These are phyloP conservation scores for Daldinia eschscholtzii DNA, from an alignment of 2,329 filamentous ascomycete species.

Conservation along the genomic window DNA sequence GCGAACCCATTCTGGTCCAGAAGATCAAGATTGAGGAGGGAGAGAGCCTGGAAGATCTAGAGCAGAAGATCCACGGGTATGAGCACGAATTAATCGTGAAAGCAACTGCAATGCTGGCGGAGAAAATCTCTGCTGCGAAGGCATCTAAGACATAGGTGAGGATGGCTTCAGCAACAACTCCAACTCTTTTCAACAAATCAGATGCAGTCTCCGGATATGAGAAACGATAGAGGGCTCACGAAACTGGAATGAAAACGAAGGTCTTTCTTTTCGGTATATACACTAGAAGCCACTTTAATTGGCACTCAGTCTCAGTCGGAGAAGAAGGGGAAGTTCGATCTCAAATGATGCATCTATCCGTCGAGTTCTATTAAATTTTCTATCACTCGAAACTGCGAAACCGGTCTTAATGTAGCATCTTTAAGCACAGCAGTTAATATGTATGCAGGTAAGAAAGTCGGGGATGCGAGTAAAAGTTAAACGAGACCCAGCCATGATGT, in stretches of 20 bases:
- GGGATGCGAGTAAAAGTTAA: not conserved
- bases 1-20: conserved; percentile 71
- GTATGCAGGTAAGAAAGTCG: not conserved
- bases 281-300: not conserved
- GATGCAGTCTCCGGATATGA: not conserved
- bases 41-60: conserved; percentile 69
- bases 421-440: not conserved
- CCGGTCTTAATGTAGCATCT: conserved; percentile 3
- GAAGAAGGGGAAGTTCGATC: not conserved
- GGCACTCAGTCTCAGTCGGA: not conserved
- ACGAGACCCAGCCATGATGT: conserved; percentile 2
- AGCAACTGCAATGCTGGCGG: conserved; percentile 60
- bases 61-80: conserved; percentile 72
- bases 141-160: conserved; percentile 32
- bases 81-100: conserved; percentile 78
- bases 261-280: not conserved
- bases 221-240: not conserved
- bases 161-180: not conserved
- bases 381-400: not conserved
- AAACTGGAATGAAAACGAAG: not conserved
- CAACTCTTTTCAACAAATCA: conserved; percentile 8
- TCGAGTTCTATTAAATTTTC: not conserved
- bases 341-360: not conserved
- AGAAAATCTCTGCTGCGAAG: conserved; percentile 45
- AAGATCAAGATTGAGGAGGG: conserved; percentile 71